Evolutionary conservation across 306 rosid genomes (phyloP), one percentile per base, ranked within the genome.

Genomic region (Spatholobus suberectus): DNA sequence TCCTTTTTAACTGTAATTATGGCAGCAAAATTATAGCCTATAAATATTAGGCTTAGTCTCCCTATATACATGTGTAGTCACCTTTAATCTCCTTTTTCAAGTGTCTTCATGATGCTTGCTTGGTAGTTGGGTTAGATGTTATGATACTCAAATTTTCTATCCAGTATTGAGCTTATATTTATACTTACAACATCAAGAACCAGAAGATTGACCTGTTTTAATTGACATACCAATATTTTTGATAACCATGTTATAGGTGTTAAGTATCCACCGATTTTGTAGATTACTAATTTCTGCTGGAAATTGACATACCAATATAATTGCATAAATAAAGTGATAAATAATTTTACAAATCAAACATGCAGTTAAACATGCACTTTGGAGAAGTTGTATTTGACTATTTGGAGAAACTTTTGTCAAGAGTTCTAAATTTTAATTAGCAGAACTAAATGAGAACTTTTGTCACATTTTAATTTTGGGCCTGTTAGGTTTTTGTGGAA

Each of bases 31-130:
- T 59, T 13, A 59, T 59, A 26, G 29, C 38, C 37, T 24, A 59
- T 58, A 11, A 23, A 12, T 23, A 58, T 58, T 23, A 8, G 27
- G 5, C 20, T 58, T 49, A 58, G 34, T 11, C 34, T 23, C 37
- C n/a, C n/a, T 11, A 11, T 24, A 23, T 24, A 24, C 1, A 11
- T 1, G n/a, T 58, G 17, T 58, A 11, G 11, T 51, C 18, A n/a
- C n/a, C n/a, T n/a, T n/a, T 26, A 59, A 12, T 59, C 37, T 59
- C 32, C 15, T 13, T 26, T 59, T 59, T 51, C 24, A 6, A 24
- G 35, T 23, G 41, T 47, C 71, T 83, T 89, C 79, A 9, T 59
- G 54, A 46, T 38, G 34, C 43, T 78, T 41, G 18, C 38, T 23
- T 54, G 69, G 13, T 73, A 77, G 61, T 81, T 46, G 24, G 70